A percentile compares a stretch with the other conserved stretches of the same genome.
Conservation (phyloP, 2,329 filamentous ascomycete genomes). For the Penicillium digitatum region DNA sequence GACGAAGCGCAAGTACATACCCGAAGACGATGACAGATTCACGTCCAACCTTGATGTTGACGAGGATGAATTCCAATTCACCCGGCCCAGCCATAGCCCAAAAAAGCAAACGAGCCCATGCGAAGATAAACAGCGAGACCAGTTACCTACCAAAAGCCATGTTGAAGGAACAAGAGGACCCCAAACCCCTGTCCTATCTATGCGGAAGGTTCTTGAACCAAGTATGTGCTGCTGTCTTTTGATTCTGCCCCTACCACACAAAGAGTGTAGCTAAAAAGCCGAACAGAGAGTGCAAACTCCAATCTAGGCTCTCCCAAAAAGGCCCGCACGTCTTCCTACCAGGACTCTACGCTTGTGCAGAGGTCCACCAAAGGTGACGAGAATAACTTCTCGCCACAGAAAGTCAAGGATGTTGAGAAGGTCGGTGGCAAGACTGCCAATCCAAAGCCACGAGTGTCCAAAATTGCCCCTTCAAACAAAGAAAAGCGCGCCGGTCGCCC, state of each 20-base stretch:
- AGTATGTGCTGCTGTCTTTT: constrained; percentile 33
- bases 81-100: constrained; percentile 23
- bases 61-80: constrained; percentile 37
- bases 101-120: constrained; percentile 9
- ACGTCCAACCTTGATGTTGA: constrained; percentile 11
- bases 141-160: constrained; percentile 17
- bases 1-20: constrained; percentile 57
- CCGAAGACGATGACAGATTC: constrained; percentile 47
- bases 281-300: constrained; percentile 49
- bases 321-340: constrained; percentile 14
- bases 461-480: constrained; percentile 8
- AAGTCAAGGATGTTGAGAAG: constrained; percentile 13
- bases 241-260: neutral
- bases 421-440: neutral
- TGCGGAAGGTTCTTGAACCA: constrained; percentile 40
- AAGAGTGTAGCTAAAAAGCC: constrained; percentile 12
- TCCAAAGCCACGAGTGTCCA: constrained; percentile 12
- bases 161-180: constrained; percentile 14
- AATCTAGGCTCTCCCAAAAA: constrained; percentile 37
- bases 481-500: constrained; percentile 11
- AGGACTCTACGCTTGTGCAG: constrained; percentile 15
- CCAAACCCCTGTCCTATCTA: constrained; percentile 15
- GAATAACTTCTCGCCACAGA: constrained; percentile 16
- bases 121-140: constrained; percentile 7
- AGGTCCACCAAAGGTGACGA: constrained; percentile 10